These are phyloP conservation scores for Mortierella sp. DNA, from an alignment of 371 early-diverging fungal species.

Conservation along the genomic window DNA sequence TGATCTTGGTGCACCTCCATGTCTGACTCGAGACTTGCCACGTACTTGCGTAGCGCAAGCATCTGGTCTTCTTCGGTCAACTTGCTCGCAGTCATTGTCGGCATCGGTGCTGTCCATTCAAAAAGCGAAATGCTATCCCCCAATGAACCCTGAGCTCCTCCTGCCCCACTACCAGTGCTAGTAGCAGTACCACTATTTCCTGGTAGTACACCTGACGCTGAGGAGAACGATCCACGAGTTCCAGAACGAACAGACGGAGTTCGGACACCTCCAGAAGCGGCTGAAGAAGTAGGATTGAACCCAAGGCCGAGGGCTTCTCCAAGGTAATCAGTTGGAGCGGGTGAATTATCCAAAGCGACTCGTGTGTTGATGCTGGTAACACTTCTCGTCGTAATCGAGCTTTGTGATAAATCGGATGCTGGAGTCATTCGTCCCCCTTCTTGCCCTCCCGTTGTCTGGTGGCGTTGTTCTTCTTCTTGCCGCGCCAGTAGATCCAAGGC, in stretches of 20 bases:
- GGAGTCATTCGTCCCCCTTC: neutral
- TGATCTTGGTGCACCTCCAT: constrained; percentile 64
- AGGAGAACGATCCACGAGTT: constrained; percentile 31
- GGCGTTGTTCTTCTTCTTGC: constrained; percentile 23
- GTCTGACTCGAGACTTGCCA: constrained; percentile 55
- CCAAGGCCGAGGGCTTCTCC: neutral
- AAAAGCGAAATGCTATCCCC: constrained; percentile 32
- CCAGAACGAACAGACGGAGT: constrained; percentile 42
- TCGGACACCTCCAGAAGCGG: constrained; percentile 7
- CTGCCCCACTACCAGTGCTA: too few species aligned
- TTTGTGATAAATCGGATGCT: constrained; percentile 5
- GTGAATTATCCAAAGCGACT: neutral
- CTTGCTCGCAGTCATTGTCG: constrained; percentile 25
- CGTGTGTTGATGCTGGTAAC: neutral
- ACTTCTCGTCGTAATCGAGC: neutral
- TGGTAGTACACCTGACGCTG: constrained; percentile 5
- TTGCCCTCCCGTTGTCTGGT: neutral
- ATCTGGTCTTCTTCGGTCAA: constrained; percentile 56
- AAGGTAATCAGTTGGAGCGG: neutral
- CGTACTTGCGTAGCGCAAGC: constrained; percentile 56
- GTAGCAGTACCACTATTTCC: neutral
- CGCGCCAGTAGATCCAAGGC: constrained; percentile 53
- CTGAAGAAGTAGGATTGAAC: neutral
- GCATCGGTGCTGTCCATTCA: constrained; percentile 44
- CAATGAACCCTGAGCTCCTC: too few species aligned